Conservation (phyloP, 2,329 filamentous ascomycete species). For the Monosporascus ibericus region DNA sequence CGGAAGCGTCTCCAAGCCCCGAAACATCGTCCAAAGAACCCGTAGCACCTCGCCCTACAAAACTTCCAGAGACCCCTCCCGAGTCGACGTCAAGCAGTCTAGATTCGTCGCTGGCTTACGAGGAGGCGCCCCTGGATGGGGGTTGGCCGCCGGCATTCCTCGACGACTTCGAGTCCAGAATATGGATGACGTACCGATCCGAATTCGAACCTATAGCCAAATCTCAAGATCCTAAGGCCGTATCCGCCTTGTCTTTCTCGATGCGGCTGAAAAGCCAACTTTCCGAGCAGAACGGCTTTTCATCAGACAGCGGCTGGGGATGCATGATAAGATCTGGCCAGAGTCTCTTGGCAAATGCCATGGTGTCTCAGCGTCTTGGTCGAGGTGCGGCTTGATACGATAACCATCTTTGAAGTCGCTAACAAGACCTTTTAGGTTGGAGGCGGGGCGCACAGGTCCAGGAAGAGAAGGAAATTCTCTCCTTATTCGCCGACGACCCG, state of each 20-base stretch:
- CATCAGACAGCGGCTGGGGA: conserved; percentile 92
- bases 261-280: conserved; percentile 80
- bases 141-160: conserved; percentile 84
- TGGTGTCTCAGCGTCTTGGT: conserved; percentile 67
- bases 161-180: conserved; percentile 83
- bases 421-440: conserved; percentile 55
- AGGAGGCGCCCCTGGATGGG: conserved; percentile 36
- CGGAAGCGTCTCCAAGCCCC: conserved; percentile 10
- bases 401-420: conserved; percentile 6
- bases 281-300: conserved; percentile 73
- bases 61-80: conserved; percentile 38
- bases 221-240: conserved; percentile 66
- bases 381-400: conserved; percentile 52
- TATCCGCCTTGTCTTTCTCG: conserved; percentile 68
- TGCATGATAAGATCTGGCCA: conserved; percentile 98
- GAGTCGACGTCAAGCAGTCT: conserved; percentile 46
- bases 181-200: conserved; percentile 96
- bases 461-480: conserved; percentile 66
- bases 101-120: conserved; percentile 45
- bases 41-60: conserved; percentile 12
- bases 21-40: conserved; percentile 10
- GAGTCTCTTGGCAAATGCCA: conserved; percentile 81
- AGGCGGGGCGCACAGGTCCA: conserved; percentile 51
- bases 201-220: conserved; percentile 78
- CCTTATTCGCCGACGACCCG: conserved; percentile 81